Evolutionary conservation across 2,329 filamentous ascomycete species (phyloP), one percentile per base, ranked within the genome.

Genomic region (Aspergillus felis): DNA sequence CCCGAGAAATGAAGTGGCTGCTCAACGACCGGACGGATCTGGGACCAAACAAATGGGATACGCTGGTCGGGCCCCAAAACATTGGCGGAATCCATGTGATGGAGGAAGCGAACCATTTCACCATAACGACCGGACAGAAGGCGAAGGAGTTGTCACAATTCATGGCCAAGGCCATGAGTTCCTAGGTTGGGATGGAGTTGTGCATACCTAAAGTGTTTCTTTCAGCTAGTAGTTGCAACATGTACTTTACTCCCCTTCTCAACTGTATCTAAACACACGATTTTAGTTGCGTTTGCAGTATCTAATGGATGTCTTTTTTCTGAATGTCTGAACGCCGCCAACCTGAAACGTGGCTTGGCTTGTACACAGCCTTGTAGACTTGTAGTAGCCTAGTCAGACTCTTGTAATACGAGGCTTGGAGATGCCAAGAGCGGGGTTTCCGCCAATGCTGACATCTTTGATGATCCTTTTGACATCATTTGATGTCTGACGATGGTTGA

Each of bases 1-100:
- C 78, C 1, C 71, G 76, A 49, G 78, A 77, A 59, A 80, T 82
- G 79, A 72, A 75, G 51, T 82, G 78, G 74, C 63, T 82, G 53
- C 66, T 80, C 50, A 76, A 80, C 57, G 76, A 79, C 61, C 71
- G 79, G 44, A 77, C 70, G 12, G 77, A 81, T 51, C 76, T 81
- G 55, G 77, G 78, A 2, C 71, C 76, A 2, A 79, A 79, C 60
- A 76, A 76, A 25, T 81, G 79, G 79, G 74, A 79, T 56, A 71
- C 71, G 6, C 68, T 81, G 28, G 71, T 81, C 29, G 73, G 72
- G 4, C 57, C 67, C 3, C 66, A 74, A 50, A 73, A 77, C 52
- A 62, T 74, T 1, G 69, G 69, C 8, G 61, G 65, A 0, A 73
- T 74, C 41, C 69, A 68, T 3, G 55, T 71, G 14, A 67, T 74